These are phyloP conservation scores for Bombardia bombarda DNA, from an alignment of 495 filamentous ascomycete genomes.

Conservation along the genomic window DNA sequence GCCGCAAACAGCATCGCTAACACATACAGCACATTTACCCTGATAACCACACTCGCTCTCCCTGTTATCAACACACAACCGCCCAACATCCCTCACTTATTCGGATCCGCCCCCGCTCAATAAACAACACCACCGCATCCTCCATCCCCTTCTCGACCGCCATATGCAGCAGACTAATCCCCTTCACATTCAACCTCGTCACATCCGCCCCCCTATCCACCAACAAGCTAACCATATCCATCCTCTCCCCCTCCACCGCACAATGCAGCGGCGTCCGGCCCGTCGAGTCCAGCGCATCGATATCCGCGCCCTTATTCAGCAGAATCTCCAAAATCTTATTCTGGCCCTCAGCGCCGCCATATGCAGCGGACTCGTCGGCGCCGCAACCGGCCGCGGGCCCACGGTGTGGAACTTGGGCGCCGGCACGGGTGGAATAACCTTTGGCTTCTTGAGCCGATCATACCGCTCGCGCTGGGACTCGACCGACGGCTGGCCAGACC, in stretches of 20 bases:
- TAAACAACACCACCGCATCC: constrained; percentile 19
- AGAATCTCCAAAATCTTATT: constrained; percentile 23
- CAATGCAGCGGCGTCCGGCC: constrained; percentile 25
- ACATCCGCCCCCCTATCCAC: constrained; percentile 16
- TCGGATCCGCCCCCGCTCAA: constrained; percentile 22
- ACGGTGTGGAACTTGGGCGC: constrained; percentile 14
- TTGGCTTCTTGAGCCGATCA: constrained; percentile 7
- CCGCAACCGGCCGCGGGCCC: constrained; percentile 2
- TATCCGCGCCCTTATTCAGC: constrained; percentile 22
- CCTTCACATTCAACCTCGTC: constrained; percentile 9
- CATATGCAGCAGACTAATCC: constrained; percentile 12
- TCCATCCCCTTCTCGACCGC: constrained; percentile 23
- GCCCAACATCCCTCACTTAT: constrained; percentile 9
- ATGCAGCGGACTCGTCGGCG: constrained; percentile 18
- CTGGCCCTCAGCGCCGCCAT: constrained; percentile 21
- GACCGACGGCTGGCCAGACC: constrained; percentile 3
- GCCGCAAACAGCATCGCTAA: too few relatives aligned
- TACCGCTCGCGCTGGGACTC: constrained; percentile 17
- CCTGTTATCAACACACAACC: too few relatives aligned
- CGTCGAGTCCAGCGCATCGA: constrained; percentile 18
- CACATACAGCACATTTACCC: too few relatives aligned
- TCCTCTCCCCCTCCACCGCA: constrained; percentile 15
- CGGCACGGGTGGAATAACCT: constrained; percentile 9
- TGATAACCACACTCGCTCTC: too few relatives aligned
- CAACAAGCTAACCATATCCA: constrained; percentile 15